Conservation (phyloP, 2,329 filamentous ascomycete species). For the Aspergillus caelatus region DNA sequence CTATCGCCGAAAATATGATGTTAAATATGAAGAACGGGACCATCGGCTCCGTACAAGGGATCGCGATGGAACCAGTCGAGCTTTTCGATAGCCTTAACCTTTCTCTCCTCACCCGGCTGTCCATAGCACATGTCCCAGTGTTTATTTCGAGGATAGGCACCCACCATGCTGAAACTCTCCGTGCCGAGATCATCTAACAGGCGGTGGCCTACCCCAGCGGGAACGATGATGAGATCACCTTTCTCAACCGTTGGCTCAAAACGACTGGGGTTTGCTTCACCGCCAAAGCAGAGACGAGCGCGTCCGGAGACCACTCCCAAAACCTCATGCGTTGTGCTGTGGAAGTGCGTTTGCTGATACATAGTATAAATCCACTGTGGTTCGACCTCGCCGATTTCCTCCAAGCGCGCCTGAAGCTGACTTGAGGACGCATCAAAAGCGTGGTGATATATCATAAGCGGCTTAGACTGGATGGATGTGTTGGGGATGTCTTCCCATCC, state of each 20-base stretch:
- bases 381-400: conserved; percentile 54
- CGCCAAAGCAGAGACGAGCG: conserved; percentile 68
- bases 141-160: conserved; percentile 61
- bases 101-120: conserved; percentile 56
- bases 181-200: conserved; percentile 57
- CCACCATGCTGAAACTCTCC: conserved; percentile 66
- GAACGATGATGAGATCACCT: conserved; percentile 67
- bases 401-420: conserved; percentile 60
- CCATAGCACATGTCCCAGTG: conserved; percentile 76
- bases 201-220: conserved; percentile 67
- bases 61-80: conserved; percentile 63
- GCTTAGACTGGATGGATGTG: conserved; percentile 64
- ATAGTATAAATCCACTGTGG: conserved; percentile 72
- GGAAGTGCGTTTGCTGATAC: conserved; percentile 68
- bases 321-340: conserved; percentile 69
- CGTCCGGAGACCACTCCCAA: conserved; percentile 61
- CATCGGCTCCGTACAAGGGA: conserved; percentile 61
- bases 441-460: conserved; percentile 67
- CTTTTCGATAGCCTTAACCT: conserved; percentile 51
- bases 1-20: background rate
- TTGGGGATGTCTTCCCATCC: conserved; percentile 63
- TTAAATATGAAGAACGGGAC: conserved; percentile 52
- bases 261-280: conserved; percentile 60
- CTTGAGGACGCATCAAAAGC: conserved; percentile 57
- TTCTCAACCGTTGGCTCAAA: conserved; percentile 59